Base-by-base conservation (phyloP, 2,329 filamentous ascomycete genomes). In the Trichophyton benhamiae region DNA sequence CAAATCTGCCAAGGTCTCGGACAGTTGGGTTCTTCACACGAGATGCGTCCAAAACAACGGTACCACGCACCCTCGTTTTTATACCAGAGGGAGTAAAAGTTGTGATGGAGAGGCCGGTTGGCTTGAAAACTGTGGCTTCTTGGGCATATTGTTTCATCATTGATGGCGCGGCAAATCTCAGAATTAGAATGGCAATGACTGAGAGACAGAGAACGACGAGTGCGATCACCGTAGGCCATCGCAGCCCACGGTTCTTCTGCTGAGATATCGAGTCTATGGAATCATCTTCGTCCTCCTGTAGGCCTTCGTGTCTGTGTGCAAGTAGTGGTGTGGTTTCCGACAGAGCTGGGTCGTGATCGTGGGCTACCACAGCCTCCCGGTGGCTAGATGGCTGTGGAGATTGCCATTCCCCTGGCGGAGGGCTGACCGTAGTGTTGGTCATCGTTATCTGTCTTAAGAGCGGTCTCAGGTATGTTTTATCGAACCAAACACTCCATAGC, bases 71-170 rank as follows among this genome's bases (percentile, higher is more conserved):
- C 65, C 90, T 85, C 36, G 89, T 87, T 64, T 82, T 83, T 7
- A 96, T 83, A 11, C 94, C 92, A 62, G 86, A 81, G 6, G 83
- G 71, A 0, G 90, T 96, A 66, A 96, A 87, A 1, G 87, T 89
- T 68, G 94, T 88, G 63, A 99, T 85, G 1, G 91, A 90, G 20
- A 99, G 76, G 66, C 86, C 88, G 4, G 87, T 91, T 1, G 94
- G 89, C 70, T 91, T 84, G 66, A 99, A 83, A 17, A 92, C 84
- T 25, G 87, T 81, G 2, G 91, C 89, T 72, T 91, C 81, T 74
- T 92, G 87, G 57, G 88, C 89, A 74, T 99, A 99, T 70, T 89
- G 83, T 74, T 95, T 85, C 9, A 95, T 83, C 6, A 87, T 83
- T 15, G 87, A 85, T 1, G 92, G 91, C 0, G 87, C 83, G 60